Evolutionary conservation across 2,329 filamentous ascomycete species (phyloP), one percentile per base, ranked within the genome.

Genomic region (Sporothrix dimorphospora): DNA sequence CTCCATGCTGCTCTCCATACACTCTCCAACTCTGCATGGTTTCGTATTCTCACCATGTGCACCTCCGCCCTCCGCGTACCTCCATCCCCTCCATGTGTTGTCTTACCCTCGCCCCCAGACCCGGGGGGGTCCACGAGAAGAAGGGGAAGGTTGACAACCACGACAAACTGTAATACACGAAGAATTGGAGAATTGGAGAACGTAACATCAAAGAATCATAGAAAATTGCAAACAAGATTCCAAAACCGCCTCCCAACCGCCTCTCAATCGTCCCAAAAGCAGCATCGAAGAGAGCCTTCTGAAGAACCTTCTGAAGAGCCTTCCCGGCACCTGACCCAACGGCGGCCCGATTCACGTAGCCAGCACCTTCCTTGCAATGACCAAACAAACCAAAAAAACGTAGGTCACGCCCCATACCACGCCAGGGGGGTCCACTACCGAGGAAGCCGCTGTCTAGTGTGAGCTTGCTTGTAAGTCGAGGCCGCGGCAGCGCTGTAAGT

Each of bases 321-420:
- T 19, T 19, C 24, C 24, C 24, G 40, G 63, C 63, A 67, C 63
- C 42, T 67, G 63, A 67, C 42, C 51, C 63, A 21, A 2, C 12
- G 21, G 42, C 63, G 63, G 45, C 45, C 63, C 63, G 63, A 67
- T 67, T 67, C 63, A 67, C 24, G 38, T 16, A 51, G 57, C 57
- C 57, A 42, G 57, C 34, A 12, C 38, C 34, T 63, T 63, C 57
- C 9, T n/a, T 63, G 57, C n/a, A 16, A 42, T 24, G 57, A 16
- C 57, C 38, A 63, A 42, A 40, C 19, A 24, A 30, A 11, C 40
- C 14, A 30, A 19, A 47, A 47, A 47, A 65, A 45, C n/a, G 12
- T 40, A 61, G 61, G 61, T 66, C 61, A 66, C 40, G 63, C 63
- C 61, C 42, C 63, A 30, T 49, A 14, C 57, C 16, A 16, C 19